Base-by-base conservation (phyloP, 148 eudicot species). In the Persicaria tinctoria region DNA sequence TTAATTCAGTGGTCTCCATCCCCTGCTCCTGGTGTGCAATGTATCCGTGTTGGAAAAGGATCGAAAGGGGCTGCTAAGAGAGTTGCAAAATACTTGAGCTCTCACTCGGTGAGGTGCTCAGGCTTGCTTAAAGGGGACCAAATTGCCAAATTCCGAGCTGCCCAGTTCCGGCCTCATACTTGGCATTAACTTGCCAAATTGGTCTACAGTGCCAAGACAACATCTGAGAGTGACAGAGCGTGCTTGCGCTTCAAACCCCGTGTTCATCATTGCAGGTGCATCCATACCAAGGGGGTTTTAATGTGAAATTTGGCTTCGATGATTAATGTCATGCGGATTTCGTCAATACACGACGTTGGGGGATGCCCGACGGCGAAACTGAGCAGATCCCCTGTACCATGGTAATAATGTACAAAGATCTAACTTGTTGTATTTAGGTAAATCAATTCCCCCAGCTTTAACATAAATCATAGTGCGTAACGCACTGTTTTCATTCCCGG, bases 361-460 rank as follows among this genome's bases (percentile, higher is more conserved):
- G 17, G 18, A 38, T 3, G 41, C 41, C 41, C 3, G 47, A 66
- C 5, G 70, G 70, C 48, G 9, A 66, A 66, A 41, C 13, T 8
- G 47, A 63, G 70, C 70, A 66, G 70, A 66, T 44, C n/a, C 17
- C 12, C 48, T 13, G 8, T 66, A 44, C 14, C 11, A 38, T 14
- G 23, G 44, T 38, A 60, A 60, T 13, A 8, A 13, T 66, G 70
- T 66, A 66, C 70, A 66, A 66, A 66, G 70, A 66, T n/a, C 68
- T 63, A 63, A 63, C 68, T 45, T 27, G 68, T 6, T 38, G 70
- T 66, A 38, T 47, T 66, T 66, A 66, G 48, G 47, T 64, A 64
- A 64, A 38, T 1, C 70, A 41, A 38, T 63, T 27, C 4, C 1
- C 46, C 68, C 44, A 5, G 5, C 12, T 10, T 64, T 32, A 27